Evolutionary conservation across 257 asterid genomes (phyloP).

Genomic region (Solanum corneliomulleri): DNA sequence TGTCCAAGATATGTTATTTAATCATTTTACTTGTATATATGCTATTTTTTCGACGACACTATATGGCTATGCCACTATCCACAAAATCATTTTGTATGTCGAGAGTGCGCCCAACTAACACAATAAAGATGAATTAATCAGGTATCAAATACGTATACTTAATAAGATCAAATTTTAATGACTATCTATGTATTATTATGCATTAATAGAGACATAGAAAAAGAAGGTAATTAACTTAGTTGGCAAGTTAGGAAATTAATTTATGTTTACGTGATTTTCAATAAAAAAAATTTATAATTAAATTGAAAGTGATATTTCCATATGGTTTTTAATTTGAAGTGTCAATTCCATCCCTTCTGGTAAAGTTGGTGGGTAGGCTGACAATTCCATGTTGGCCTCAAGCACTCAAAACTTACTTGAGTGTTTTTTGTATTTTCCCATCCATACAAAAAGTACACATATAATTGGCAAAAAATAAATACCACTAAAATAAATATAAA

Average conservation of each 20-base stretch:
- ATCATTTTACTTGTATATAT: no score
- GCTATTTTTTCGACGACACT: no score
- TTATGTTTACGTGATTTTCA: not conserved
- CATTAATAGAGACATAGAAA: not conserved
- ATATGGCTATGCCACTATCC: no score
- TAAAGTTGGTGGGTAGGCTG: constrained; percentile 5
- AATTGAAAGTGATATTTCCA: not conserved
- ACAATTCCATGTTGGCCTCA: not conserved
- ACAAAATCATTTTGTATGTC: not conserved
- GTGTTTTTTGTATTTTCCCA: not conserved
- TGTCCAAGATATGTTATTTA: no score
- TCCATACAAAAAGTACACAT: not conserved
- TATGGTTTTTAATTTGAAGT: not conserved
- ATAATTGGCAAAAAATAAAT: not conserved
- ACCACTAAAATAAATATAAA: not conserved
- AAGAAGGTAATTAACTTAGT: not conserved
- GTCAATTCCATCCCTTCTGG: constrained; percentile 1
- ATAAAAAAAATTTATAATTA: not conserved
- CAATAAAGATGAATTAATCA: not conserved
- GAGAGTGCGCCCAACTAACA: not conserved
- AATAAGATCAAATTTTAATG: not conserved
- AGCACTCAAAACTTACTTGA: not conserved
- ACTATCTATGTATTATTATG: not conserved
- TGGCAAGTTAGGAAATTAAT: not conserved
- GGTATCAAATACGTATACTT: no score